Base-by-base conservation (phyloP, 106 monocot genomes). In the Amphibolis antarctica region DNA sequence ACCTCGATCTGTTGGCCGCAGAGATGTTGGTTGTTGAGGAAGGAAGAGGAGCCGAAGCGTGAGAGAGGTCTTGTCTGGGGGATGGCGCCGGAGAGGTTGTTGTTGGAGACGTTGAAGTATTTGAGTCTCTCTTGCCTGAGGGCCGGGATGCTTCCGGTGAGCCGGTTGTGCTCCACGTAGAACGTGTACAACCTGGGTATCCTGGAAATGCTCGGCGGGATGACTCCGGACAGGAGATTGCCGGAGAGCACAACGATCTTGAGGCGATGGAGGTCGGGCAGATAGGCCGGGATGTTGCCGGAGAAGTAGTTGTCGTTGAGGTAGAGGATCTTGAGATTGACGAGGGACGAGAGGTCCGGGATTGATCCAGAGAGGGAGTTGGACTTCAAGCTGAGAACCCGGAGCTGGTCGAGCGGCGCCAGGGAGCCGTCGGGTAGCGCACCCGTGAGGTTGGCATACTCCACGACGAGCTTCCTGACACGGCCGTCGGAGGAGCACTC, bases 371-470 rank as follows among this genome's bases (percentile, higher is more conserved):
- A 73, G 28, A 98, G 72, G 12, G 74, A 28, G 75, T 98, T 98
- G 51, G 82, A 78, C 60, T 98, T 90, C 82, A 98, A 62, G 68
- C 87, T 87, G 65, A 98, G 84, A 22, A 98, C 91, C 21, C 98
- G 84, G 55, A 98, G 78, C 67, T 98, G 82, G 49, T 79, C 84
- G 63, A 98, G 73, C 1, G 78, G 63, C 19, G 80, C 47, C n/a
- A 98, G 66, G 9, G 59, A 10, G 7, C 56, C 62, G 18, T 68
- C 0, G 1, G 44, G 30, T 0, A 91, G 66, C 21, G 64, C 42
- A 27, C 98, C 91, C 26, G 82, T 83, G 67, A 98, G 91, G 68
- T 88, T 87, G 58, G 80, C 59, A 52, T 55, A 60, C 71, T 98
- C 98, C 28, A 98, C 67, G 24, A 98, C 87, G 67, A 98, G 87